These are phyloP conservation scores for Triadica sebifera DNA, from an alignment of 345 rosid genomes.

Conservation along the genomic window DNA sequence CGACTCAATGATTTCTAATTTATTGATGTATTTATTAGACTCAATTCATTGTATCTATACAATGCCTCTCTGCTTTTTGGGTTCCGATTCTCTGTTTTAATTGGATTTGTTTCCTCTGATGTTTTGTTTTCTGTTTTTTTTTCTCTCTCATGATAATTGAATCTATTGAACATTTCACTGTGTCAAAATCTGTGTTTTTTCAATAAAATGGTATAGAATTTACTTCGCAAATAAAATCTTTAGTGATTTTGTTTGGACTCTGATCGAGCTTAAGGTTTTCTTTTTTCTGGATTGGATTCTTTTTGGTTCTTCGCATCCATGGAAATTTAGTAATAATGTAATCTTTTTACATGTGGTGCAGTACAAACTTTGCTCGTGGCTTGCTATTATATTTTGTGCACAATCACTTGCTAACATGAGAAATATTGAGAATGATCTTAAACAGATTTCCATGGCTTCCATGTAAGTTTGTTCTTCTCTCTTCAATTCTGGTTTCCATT, in stretches of 20 bases:
- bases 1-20: background rate
- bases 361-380: constrained; percentile 98
- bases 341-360: constrained; percentile 22
- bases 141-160: background rate
- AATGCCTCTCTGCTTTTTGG: background rate
- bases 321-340: background rate
- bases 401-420: constrained; percentile 86
- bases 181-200: background rate
- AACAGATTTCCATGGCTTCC: constrained; percentile 97
- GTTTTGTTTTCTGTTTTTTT: background rate
- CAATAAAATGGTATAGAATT: too few species aligned
- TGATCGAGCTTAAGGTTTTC: background rate
- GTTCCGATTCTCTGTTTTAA: background rate
- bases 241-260: background rate
- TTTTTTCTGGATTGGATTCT: background rate
- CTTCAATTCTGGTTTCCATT: background rate
- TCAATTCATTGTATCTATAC: background rate
- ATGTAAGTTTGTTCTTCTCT: constrained; percentile 49
- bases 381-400: constrained; percentile 91
- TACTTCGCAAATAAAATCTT: background rate
- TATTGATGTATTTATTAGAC: background rate
- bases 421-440: constrained; percentile 85
- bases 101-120: background rate
- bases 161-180: background rate
- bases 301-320: too few species aligned